Conservation (phyloP, 2,329 filamentous ascomycete genomes). For the Fusarium cyanostomum region DNA sequence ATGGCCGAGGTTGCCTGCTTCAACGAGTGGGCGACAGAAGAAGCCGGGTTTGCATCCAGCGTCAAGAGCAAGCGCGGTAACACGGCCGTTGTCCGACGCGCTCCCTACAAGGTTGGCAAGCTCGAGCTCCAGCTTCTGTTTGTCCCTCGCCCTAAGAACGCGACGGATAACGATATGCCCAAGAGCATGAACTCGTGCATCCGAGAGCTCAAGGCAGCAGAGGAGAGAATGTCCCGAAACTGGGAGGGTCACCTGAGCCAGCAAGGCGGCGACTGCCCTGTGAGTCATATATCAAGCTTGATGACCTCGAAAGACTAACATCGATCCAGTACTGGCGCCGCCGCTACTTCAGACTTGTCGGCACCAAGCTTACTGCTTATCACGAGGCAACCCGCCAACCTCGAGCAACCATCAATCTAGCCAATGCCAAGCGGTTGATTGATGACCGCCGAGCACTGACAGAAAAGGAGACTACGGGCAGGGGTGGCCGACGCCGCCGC, state of each 20-base stretch:
- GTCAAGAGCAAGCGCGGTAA: conserved; percentile 92
- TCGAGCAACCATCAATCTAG: conserved; percentile 94
- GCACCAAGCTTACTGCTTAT: conserved; percentile 91
- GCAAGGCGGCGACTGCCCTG: conserved; percentile 96
- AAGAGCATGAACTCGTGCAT: conserved; percentile 99
- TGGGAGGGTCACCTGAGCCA: conserved; percentile 94
- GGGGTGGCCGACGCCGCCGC: conserved; percentile 82
- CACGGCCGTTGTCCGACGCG: conserved; percentile 76
- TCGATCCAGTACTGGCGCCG: conserved; percentile 87
- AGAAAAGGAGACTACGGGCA: conserved; percentile 82
- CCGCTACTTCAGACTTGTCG: conserved; percentile 93
- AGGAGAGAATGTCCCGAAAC: conserved; percentile 78
- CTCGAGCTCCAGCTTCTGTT: conserved; percentile 94
- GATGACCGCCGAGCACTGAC: conserved; percentile 88
- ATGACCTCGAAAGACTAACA: conserved; percentile 50
- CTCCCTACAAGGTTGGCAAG: conserved; percentile 97
- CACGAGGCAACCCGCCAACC: conserved; percentile 96
- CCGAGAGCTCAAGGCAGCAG: conserved; percentile 89
- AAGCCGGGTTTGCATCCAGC: conserved; percentile 79
- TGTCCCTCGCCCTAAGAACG: conserved; percentile 88
- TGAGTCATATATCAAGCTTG: conserved; percentile 61
- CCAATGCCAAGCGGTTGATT: conserved; percentile 91
- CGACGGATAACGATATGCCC: conserved; percentile 94
- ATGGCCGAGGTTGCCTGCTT: conserved; percentile 92
- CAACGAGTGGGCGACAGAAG: conserved; percentile 98